Percentiles rank a stretch among this genome's conserved stretches.
Evolutionary conservation across 306 rosid species (phyloP).

Genomic region (Lathyrus aphaca): DNA sequence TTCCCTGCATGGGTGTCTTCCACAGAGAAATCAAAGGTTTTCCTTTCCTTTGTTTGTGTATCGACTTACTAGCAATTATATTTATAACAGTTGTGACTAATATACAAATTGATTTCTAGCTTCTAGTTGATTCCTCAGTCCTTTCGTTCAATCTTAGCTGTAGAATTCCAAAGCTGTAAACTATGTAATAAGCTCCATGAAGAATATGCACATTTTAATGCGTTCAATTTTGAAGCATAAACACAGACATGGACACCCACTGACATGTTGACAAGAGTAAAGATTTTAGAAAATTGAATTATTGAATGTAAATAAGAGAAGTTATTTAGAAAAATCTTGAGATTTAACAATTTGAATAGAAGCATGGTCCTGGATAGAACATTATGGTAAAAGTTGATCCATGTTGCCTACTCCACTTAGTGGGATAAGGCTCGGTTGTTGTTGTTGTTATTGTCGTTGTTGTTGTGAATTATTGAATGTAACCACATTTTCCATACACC

Average conservation of each 20-base stretch:
- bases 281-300: not conserved
- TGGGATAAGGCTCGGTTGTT: no score
- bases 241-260: not conserved
- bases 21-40: constrained; percentile 89
- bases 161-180: constrained; percentile 33
- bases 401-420: no score
- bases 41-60: constrained; percentile 20
- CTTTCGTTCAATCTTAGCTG: constrained; percentile 27
- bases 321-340: no score
- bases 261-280: not conserved
- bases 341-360: no score
- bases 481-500: not conserved
- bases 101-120: constrained; percentile 10
- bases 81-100: constrained; percentile 12
- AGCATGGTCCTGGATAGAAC: no score
- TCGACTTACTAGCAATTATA: constrained; percentile 23
- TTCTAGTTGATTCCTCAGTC: constrained; percentile 27
- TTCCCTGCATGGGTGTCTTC: constrained; percentile 83
- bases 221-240: constrained; percentile 2
- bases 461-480: not conserved
- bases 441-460: not conserved
- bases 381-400: no score
- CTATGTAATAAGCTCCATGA: constrained; percentile 21
- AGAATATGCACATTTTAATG: constrained; percentile 23
- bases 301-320: not conserved